Evolutionary conservation across 306 rosid genomes (phyloP), one percentile per base, ranked within the genome.

Genomic region (Heteromeles arbutifolia): DNA sequence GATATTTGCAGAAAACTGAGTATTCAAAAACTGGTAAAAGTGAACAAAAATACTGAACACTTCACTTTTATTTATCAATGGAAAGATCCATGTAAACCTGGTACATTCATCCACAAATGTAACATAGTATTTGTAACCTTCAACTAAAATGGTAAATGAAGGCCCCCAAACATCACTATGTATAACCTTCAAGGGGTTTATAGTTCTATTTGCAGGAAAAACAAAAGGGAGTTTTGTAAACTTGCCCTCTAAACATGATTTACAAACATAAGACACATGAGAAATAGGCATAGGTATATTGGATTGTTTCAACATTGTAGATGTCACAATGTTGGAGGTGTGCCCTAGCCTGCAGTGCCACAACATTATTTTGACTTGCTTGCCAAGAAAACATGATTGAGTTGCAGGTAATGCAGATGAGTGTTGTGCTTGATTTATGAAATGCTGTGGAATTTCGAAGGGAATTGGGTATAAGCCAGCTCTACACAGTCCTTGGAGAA

Each of bases 381-480:
- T 6, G 2, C 56, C n/a, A 17, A 50, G n/a, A 17, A 50, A 50
- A 17, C 56, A 50, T 1, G 3, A 14, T 0, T 50, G 56, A 5
- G 9, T 1, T 17, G 56, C 0, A 5, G 1, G 0, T 0, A 44
- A 12, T 3, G 50, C 5, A 44, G 2, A 44, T 12, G 17, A 1
- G 3, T 44, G 50, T 44, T 44, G 15, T 3, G 50, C 15, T 3
- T 3, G 5, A 44, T 44, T 12, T 1, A 11, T 44, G 50, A 44
- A 0, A 1, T 6, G 56, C 4, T 2, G 8, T 50, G 9, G n/a
- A 50, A 14, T 5, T 1, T 4, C 0, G 3, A 50, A 50, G 2
- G n/a, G 19, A 50, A 50, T 4, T 0, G 6, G n/a, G 1, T 50
- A 50, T 1, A 17, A 18, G 57, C 56, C 3, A 17, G 1, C 57